Evolutionary conservation across 73 alveolate genomes (phyloP), one percentile per base, ranked within the genome.

Genomic region (Paramecium sexaurelia): DNA sequence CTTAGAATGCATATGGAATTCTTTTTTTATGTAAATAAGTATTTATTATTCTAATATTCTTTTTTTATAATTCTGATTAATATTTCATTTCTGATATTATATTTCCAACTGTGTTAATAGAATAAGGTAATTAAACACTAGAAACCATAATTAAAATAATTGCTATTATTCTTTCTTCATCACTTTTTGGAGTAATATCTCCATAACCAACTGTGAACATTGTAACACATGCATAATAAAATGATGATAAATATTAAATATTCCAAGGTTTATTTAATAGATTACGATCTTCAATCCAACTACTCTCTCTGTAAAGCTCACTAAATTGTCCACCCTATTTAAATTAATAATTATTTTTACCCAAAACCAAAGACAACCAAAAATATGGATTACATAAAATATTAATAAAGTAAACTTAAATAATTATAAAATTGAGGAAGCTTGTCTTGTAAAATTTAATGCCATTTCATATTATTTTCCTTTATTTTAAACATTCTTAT

Each of bases 191-290:
- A 1, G 91, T 71, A 9, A 92, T 87, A 56, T 94, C 97, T 7
- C 96, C 97, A 92, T 94, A 94, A 0, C 96, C 95, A 5, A 94
- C 96, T 17, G 97, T 94, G 7, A 86, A 43, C 97, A 94, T 94
- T 0, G 97, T 94, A n/a, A 95, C 73, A 66, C 94, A 68, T 0
- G 96, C 94, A 84, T 91, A 96, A 87, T 95, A 96, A 8, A 95
- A 17, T 3, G 96, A 26, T 9, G 92, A 26, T 6, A 96, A 32
- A 57, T 96, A 94, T 47, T 69, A 71, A 41, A 27, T 92, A 7
- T 29, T 24, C 35, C 55, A 36, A 1, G 61, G 61, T 0, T 41
- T 82, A 32, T 92, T 69, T 9, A 6, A 27, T 13, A 92, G 10
- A 51, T 51, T 51, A 94, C 68, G 19, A 33, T 87, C 91, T 5